Conservation (phyloP, 148 eudicot genomes). For the Selenicereus undatus region DNA sequence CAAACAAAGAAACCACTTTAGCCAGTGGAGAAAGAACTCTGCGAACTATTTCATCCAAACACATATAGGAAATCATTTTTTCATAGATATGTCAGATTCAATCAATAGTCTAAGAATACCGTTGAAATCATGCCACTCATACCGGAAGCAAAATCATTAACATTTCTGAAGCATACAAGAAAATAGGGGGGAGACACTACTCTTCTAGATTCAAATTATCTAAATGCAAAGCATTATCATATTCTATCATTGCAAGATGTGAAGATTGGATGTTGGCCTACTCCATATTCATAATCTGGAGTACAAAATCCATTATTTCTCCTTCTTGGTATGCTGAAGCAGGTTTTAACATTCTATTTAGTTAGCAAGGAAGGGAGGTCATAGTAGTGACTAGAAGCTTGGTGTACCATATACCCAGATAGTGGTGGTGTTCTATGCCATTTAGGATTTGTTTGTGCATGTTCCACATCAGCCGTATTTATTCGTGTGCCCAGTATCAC, state of each 20-base stretch:
- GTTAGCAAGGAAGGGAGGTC: neutral
- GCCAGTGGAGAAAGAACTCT: conserved; percentile 46
- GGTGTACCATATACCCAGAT: conserved; percentile 73
- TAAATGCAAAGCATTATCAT: conserved; percentile 57
- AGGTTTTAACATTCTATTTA: neutral
- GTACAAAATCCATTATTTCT: neutral
- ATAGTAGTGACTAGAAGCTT: neutral
- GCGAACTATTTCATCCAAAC: conserved; percentile 54
- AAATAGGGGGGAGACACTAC: conserved; percentile 40
- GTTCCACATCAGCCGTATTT: conserved; percentile 78
- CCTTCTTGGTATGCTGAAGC: neutral
- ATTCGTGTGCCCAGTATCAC: conserved; percentile 80
- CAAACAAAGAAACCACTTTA: conserved; percentile 51
- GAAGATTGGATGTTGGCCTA: conserved; percentile 74
- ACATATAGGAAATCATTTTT: conserved; percentile 59
- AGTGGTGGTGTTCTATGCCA: conserved; percentile 62
- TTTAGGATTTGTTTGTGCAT: conserved; percentile 66
- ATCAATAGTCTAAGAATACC: neutral
- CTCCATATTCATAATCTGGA: conserved; percentile 76
- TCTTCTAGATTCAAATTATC: conserved; percentile 74
- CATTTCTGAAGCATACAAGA: neutral
- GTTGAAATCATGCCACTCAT: neutral
- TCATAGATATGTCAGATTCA: conserved; percentile 43
- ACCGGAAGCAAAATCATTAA: neutral
- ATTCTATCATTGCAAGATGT: conserved; percentile 69